Evolutionary conservation across 2,329 filamentous ascomycete species (phyloP).

Genomic region (Exophiala lecanii-corni): DNA sequence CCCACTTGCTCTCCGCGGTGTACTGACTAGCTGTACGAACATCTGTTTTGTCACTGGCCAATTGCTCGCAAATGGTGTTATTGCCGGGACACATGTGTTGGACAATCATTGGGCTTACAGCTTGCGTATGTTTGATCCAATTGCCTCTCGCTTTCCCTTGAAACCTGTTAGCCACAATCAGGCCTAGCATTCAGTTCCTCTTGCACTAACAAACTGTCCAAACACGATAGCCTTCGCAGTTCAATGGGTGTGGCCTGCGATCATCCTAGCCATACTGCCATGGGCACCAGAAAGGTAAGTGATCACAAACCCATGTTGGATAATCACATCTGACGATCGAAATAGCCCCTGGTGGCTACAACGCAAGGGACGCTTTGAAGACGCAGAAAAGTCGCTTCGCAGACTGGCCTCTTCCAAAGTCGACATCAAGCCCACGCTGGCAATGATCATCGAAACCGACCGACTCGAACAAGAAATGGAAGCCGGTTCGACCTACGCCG

Average conservation of each 20-base stretch:
- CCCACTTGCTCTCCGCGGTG: conserved; percentile 42
- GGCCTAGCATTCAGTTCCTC: not conserved
- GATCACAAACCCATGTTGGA: not conserved
- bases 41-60: conserved; percentile 43
- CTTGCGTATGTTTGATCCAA: conserved; percentile 25
- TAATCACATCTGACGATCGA: not conserved
- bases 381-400: conserved; percentile 35
- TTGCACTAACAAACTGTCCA: conserved; percentile 26
- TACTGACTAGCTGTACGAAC: conserved; percentile 48
- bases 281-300: conserved; percentile 36
- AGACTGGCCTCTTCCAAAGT: conserved; percentile 36
- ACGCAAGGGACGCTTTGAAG: conserved; percentile 32
- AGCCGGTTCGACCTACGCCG: conserved; percentile 33
- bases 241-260: conserved; percentile 39
- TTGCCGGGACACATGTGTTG: conserved; percentile 31
- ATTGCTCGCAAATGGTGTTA: conserved; percentile 33
- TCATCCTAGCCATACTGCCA: conserved; percentile 35
- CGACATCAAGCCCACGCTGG: conserved; percentile 38
- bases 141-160: too few relatives aligned
- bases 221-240: conserved; percentile 35
- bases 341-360: conserved; percentile 36
- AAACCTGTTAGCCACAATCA: not conserved
- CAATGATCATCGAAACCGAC: conserved; percentile 40
- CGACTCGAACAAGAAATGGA: conserved; percentile 37
- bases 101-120: conserved; percentile 42